Percentiles rank a stretch among this genome's conserved stretches.
phyloP scores from a whole-genome alignment of 345 rosid genomes.

The Eucalyptus melliodora region DNA sequence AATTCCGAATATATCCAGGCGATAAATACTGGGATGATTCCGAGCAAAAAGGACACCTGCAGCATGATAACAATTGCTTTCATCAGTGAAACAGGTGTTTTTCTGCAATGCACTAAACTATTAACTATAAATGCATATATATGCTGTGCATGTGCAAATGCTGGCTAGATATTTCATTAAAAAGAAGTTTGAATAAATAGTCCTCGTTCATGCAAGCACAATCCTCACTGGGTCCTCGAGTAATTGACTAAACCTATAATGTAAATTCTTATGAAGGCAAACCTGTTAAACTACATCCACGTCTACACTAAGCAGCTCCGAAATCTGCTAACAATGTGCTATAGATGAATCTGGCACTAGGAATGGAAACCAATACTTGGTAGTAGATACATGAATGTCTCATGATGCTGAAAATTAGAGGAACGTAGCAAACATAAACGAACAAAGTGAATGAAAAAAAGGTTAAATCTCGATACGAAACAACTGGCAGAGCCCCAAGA shows the following conservation, averaged over 20 bases:
- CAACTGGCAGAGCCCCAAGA: background rate
- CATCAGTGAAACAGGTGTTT: background rate
- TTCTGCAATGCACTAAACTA: background rate
- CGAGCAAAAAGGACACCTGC: slow-evolving; percentile 89
- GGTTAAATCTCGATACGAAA: background rate
- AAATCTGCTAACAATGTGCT: background rate
- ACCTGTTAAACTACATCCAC: background rate
- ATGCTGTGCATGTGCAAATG: background rate
- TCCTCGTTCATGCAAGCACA: background rate
- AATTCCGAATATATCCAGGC: slow-evolving; percentile 93
- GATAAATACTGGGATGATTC: slow-evolving; percentile 62
- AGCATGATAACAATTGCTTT: slow-evolving; percentile 1
- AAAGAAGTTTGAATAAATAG: background rate
- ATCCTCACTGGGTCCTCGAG: background rate
- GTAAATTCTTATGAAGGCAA: background rate
- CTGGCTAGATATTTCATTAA: background rate
- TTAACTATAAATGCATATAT: background rate
- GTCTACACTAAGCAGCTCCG: background rate
- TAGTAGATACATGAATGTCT: background rate
- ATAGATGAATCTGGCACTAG: background rate
- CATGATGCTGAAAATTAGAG: background rate
- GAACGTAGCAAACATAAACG: background rate
- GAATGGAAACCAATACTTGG: background rate
- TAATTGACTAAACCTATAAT: background rate
- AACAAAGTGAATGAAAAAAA: background rate